Percentiles rank a stretch among this genome's conserved stretches.
phyloP scores from a whole-genome alignment of 306 rosid genomes.

The Sindora glabra region DNA sequence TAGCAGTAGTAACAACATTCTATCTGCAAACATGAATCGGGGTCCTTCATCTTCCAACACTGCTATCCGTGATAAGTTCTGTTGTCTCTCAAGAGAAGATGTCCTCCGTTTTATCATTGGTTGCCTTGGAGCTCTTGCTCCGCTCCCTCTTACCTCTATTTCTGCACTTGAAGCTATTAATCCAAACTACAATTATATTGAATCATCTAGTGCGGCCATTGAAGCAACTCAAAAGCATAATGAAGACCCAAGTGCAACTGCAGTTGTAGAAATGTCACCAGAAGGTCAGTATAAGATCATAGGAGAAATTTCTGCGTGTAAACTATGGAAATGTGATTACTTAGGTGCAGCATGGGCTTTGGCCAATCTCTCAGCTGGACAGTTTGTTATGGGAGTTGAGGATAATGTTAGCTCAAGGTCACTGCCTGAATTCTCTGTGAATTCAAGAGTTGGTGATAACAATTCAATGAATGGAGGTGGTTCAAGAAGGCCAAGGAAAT shows the following conservation, averaged over 20 bases:
- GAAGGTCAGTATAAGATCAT: conserved; percentile 60
- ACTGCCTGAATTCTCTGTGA: conserved; percentile 26
- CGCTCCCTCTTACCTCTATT: conserved; percentile 86
- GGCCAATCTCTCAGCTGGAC: conserved; percentile 82
- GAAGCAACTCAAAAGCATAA: conserved; percentile 54
- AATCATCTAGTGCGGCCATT: conserved; percentile 61
- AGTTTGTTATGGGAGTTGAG: conserved; percentile 97
- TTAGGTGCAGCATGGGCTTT: conserved; percentile 88
- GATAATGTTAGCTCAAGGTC: conserved; percentile 53
- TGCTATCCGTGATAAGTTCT: conserved; percentile 46
- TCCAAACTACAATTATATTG: conserved; percentile 57
- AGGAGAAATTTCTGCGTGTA: conserved; percentile 89
- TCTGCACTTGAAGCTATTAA: conserved; percentile 66
- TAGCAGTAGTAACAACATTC: conserved; percentile 48
- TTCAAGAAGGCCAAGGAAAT: conserved; percentile 39
- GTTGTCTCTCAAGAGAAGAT: conserved; percentile 93
- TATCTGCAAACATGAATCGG: conserved; percentile 32
- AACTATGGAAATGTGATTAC: conserved; percentile 92
- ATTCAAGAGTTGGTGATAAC: conserved; percentile 25
- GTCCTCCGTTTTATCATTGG: conserved; percentile 93
- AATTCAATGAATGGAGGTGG: conserved; percentile 33
- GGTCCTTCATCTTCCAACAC: conserved; percentile 46
- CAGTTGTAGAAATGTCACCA: conserved; percentile 50
- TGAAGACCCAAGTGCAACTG: conserved; percentile 68
- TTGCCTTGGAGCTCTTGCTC: conserved; percentile 96